Base-by-base conservation (phyloP, 2,329 filamentous ascomycete species). In the Sphaerulina musiva region DNA sequence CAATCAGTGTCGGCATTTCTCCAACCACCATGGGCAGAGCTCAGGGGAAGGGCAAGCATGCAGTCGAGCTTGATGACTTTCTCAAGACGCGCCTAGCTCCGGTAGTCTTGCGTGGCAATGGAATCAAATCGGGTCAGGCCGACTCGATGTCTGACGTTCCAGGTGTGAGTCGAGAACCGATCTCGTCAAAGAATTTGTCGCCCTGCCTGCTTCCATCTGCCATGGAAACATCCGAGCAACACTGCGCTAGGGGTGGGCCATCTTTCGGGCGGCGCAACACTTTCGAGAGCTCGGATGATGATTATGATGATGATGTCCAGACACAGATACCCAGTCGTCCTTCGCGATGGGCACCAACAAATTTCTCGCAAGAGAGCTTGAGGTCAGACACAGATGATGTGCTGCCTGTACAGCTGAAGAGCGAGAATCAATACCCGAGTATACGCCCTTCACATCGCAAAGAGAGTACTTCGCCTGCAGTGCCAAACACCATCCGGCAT, bases 61-160 rank as follows among this genome's bases (percentile, higher is more conserved):
- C 68, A 23, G 64, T 68, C 1, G 73, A 75, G 6, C 66, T 76
- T 62, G 74, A 76, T 46, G 70, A 75, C 26, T 77, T 76, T 52
- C 67, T 76, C 38, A 66, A 69, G n/a, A 73, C 75, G 26, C 68
- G 73, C 40, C 68, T 76, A 11, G 68, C 66, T 20, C 76, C 76
- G 8, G 70, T 72, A 11, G 66, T 75, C 14, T 65, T 78, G 43
- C 70, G 75, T 32, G 75, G 75, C 11, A 72, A 70, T 4, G 73
- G 73, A 45, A 71, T 68, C 55, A 72, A 70, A 49, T 68, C 67
- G 12, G 55, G 58, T 44, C 62, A 56, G 29, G 54, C 51, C 12
- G 50, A 52, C 8, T 61, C 63, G 6, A 58, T 55, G 29, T 48
- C 55, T 3, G 60, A 63, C 17, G 29, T 44, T 4, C 42, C 42